Evolutionary conservation across 2,329 filamentous ascomycete species (phyloP).

Genomic region (Sporothrix pallida): DNA sequence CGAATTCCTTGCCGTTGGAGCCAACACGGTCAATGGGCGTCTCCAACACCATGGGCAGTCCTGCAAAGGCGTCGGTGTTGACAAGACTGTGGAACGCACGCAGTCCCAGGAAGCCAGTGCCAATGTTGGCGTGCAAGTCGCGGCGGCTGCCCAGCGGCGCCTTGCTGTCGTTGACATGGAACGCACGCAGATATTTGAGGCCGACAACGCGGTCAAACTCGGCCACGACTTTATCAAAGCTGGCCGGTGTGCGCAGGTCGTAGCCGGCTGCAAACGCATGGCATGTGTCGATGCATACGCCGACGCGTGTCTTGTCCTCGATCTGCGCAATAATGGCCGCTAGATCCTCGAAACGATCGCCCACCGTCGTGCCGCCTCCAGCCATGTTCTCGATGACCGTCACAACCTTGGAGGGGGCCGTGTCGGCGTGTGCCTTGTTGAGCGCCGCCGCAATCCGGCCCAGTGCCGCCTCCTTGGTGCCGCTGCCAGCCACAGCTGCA

Average conservation of each 20-base stretch:
- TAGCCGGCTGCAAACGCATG: conserved; percentile 95
- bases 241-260: conserved; percentile 76
- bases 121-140: conserved; percentile 95
- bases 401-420: conserved; percentile 66
- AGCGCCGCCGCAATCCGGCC: conserved; percentile 79
- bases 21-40: conserved; percentile 84
- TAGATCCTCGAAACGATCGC: conserved; percentile 83
- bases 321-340: conserved; percentile 81
- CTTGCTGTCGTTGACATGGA: conserved; percentile 96
- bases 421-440: conserved; percentile 80
- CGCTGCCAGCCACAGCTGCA: conserved; percentile 69
- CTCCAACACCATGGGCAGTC: conserved; percentile 89
- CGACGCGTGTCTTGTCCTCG: conserved; percentile 80
- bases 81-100: conserved; percentile 89
- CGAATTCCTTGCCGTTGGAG: conserved; percentile 67
- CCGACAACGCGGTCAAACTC: conserved; percentile 82
- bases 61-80: conserved; percentile 77
- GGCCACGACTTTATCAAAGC: conserved; percentile 74
- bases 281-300: conserved; percentile 96
- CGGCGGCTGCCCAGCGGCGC: conserved; percentile 80
- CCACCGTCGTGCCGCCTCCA: conserved; percentile 84
- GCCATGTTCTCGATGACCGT: conserved; percentile 97
- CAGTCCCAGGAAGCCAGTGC: conserved; percentile 89
- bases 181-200: conserved; percentile 76
- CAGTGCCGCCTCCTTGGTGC: conserved; percentile 71